Base-by-base conservation (phyloP, 441 rosid species). In the Populus tomentosa region DNA sequence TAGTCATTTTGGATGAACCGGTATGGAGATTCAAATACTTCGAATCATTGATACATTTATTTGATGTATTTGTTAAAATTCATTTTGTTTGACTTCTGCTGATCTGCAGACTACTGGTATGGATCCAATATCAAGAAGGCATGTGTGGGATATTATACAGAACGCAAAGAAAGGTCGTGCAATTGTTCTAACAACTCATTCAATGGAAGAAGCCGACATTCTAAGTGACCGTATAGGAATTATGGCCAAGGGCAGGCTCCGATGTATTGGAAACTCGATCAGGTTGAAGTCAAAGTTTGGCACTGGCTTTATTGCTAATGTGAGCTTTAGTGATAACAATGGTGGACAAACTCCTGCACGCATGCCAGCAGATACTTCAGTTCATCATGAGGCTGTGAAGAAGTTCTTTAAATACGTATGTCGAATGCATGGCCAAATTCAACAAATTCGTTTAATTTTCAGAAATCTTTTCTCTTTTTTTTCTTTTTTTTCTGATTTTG, bases 191-290 rank as follows among this genome's bases (percentile, higher is more conserved):
- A 93, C 98, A 10, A 95, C 99, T 18, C 99, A 95, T 88, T 95
- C 99, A 7, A 90, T 90, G 97, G 98, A 95, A 85, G 97, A 93
- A 87, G 98, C 97, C 62, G 99, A 91, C 79, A 88, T 95, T 64
- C 80, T 93, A 76, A 85, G 99, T 82, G 99, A 95, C 77, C 89
- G 97, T 26, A 95, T 95, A 32, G 96, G 93, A 77, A 95, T 93
- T 75, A 92, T 95, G 99, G 98, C 97, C 75, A 95, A 95, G 84
- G 97, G 99, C 24, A 87, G 89, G 81, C 95, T 95, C 67, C 91
- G 90, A 56, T 93, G 99, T 85, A 82, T 90, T 62, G 98, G 98
- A 76, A 92, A 91, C 75, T 90, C 97, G 63, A 95, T 90, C 83
- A 89, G 95, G 87, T 81, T 95, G 86, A 95, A 94, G 77, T 92